Conservation (phyloP, 495 filamentous ascomycete genomes). For the Penicillium arizonense region DNA sequence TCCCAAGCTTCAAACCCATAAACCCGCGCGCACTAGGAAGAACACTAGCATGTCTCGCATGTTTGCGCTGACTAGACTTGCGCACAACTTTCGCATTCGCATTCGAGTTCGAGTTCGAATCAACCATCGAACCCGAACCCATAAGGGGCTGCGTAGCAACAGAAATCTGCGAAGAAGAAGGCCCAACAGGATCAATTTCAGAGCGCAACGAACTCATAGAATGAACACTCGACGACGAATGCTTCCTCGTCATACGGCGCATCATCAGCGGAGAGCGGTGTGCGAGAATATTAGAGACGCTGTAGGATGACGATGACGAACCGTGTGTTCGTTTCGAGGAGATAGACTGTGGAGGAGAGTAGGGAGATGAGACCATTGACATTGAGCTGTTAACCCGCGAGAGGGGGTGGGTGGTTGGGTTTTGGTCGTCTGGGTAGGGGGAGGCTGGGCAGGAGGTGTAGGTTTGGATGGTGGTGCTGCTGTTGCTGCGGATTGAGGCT, state of each 20-base stretch:
- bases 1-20: conserved; percentile 37
- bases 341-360: conserved; percentile 12
- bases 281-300: conserved; percentile 22
- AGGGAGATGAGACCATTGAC: conserved; percentile 20
- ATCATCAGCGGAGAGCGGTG: conserved; percentile 26
- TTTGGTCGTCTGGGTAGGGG: conserved; percentile 11
- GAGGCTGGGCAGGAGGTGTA: conserved; percentile 20
- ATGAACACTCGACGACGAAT: conserved; percentile 66
- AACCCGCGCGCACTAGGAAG: conserved; percentile 27
- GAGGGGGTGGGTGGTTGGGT: conserved; percentile 12
- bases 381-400: conserved; percentile 22
- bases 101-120: background rate
- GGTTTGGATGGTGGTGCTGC: conserved; percentile 25
- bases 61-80: conserved; percentile 21
- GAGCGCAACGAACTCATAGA: conserved; percentile 62
- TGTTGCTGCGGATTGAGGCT: conserved; percentile 29
- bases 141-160: background rate
- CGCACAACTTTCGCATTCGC: conserved; percentile 10
- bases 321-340: conserved; percentile 23
- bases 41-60: conserved; percentile 20
- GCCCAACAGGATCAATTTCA: conserved; percentile 47
- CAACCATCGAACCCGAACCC: background rate
- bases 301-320: conserved; percentile 22
- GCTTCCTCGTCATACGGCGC: conserved; percentile 30
- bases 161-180: conserved; percentile 5